These are phyloP conservation scores for sunflower (Helianthus annuus) DNA, from an alignment of 129 eudicot species.

Conservation along the genomic window DNA sequence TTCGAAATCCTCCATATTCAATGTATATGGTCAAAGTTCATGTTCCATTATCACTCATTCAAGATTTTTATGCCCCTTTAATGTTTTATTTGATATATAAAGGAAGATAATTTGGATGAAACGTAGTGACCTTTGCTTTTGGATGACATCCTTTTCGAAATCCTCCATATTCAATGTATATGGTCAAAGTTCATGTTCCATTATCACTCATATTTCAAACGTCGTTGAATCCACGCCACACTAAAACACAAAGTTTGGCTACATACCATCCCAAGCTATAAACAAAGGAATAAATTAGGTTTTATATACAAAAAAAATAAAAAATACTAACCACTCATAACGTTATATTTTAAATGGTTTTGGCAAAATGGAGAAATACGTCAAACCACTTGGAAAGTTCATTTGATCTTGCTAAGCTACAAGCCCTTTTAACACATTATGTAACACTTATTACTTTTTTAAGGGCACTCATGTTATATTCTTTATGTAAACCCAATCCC, in stretches of 20 bases:
- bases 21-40: slow-evolving; percentile 5
- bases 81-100: background rate
- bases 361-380: too few relatives aligned
- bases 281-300: background rate
- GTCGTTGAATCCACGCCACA: background rate
- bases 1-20: background rate
- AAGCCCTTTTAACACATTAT: too few relatives aligned
- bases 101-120: background rate
- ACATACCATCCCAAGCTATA: background rate
- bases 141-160: background rate
- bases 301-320: background rate
- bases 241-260: background rate
- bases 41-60: background rate
- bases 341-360: too few relatives aligned
- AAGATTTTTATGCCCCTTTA: too few relatives aligned
- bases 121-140: background rate
- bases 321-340: too few relatives aligned
- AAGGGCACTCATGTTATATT: too few relatives aligned
- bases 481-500: too few relatives aligned
- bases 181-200: slow-evolving; percentile 11
- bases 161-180: background rate
- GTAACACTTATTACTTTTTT: too few relatives aligned
- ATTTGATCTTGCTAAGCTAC: too few relatives aligned
- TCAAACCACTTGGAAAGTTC: too few relatives aligned
- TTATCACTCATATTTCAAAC: slow-evolving; percentile 1